Percentiles rank a stretch among this genome's conserved stretches.
These are phyloP conservation scores for Dalbergia cultrata DNA, from an alignment of 306 rosid species.

Conservation along the genomic window DNA sequence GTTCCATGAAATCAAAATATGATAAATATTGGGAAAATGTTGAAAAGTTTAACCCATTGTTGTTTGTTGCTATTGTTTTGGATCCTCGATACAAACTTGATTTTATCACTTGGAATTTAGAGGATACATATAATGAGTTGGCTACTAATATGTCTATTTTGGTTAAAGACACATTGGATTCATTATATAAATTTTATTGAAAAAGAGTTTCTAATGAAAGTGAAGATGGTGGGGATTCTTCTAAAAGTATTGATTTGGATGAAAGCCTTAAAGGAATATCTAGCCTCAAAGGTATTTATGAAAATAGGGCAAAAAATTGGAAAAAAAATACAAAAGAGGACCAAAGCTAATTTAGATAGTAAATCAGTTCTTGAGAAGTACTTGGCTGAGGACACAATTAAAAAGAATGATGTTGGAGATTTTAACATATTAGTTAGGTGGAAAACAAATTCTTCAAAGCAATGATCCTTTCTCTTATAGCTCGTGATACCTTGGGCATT, in stretches of 20 bases:
- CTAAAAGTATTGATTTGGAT: not conserved
- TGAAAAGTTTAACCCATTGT: not conserved
- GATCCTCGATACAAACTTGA: conserved; percentile 2
- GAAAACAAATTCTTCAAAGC: no score
- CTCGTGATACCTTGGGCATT: no score
- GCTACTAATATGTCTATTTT: not conserved
- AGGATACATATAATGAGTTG: not conserved
- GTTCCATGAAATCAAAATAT: not conserved
- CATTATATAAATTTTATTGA: not conserved
- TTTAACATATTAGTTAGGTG: no score
- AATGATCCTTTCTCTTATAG: no score
- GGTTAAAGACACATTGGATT: not conserved
- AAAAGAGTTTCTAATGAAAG: not conserved
- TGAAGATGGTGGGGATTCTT: not conserved
- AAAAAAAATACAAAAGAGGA: not conserved
- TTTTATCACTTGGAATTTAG: not conserved
- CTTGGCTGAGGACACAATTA: not conserved
- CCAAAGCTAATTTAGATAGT: not conserved
- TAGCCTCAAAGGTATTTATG: not conserved
- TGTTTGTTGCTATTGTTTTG: not conserved
- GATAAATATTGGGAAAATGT: conserved; percentile 1
- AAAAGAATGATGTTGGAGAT: no score
- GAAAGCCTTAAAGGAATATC: not conserved
- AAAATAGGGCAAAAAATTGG: not conserved
- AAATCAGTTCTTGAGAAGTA: not conserved